These are phyloP conservation scores for Vaccinium corymbosum DNA, from an alignment of 148 eudicot genomes.

Conservation along the genomic window DNA sequence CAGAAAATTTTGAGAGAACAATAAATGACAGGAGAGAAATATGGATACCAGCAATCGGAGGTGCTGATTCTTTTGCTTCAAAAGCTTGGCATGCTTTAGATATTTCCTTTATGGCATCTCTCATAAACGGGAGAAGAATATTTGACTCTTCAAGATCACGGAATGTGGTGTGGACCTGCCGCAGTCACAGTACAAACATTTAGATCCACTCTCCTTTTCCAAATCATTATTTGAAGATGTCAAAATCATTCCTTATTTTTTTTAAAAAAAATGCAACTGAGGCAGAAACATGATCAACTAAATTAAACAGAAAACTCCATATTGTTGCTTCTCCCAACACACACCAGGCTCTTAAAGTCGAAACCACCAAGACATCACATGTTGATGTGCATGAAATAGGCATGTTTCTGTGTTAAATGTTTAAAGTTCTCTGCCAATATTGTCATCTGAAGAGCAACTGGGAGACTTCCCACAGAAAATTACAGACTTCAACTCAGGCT, in stretches of 20 bases:
- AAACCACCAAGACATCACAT: background rate
- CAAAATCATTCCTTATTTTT: background rate
- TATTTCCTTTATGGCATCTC: constrained; percentile 78
- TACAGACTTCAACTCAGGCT: background rate
- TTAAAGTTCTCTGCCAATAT: background rate
- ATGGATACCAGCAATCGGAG: constrained; percentile 65
- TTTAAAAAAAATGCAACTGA: constrained; percentile 8
- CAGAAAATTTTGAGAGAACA: constrained; percentile 19
- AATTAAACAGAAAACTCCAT: background rate
- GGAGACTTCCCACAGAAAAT: background rate
- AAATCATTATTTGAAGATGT: background rate
- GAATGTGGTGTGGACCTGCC: constrained; percentile 76
- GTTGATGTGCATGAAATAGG: background rate
- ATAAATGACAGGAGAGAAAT: constrained; percentile 8
- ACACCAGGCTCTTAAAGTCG: background rate
- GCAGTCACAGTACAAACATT: constrained; percentile 2
- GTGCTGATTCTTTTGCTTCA: constrained; percentile 94
- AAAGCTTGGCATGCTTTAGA: constrained; percentile 82
- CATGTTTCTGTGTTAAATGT: background rate
- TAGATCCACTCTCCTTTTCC: background rate
- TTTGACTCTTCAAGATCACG: constrained; percentile 84
- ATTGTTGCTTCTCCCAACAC: background rate
- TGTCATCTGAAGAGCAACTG: background rate
- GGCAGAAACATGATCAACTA: background rate
- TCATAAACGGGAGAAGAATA: constrained; percentile 76